Base-by-base conservation (phyloP, 2,329 filamentous ascomycete species). In the Pseudocercospora cruenta region DNA sequence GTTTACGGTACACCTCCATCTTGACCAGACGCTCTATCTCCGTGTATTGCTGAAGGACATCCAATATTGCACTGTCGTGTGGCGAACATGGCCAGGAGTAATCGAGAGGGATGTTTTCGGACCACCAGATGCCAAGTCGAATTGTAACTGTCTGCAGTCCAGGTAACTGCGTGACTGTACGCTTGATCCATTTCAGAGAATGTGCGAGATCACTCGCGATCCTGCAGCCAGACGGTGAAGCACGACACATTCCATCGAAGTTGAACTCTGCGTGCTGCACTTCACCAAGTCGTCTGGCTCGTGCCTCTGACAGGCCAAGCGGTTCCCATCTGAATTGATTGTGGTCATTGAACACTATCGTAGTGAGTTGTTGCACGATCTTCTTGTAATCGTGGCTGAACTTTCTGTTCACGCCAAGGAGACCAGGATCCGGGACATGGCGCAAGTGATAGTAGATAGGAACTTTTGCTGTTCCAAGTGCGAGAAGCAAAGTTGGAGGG, bases 171-270 rank as follows among this genome's bases (percentile, higher is more conserved):
- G 8, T 36, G n/a, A 58, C 10, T 6, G 55, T 39, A 14, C 19
- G 19, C 16, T 58, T 22, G n/a, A 58, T 58, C 55, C 55, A 58
- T n/a, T 2, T 5, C 4, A 36, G 33, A 31, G 31, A 21, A 21
- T 33, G 3, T 24, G 16, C 28, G 31, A 58, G 55, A 26, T 58
- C 55, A n/a, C 21, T 16, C 9, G 12, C 28, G 22, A 58, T 19
- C 33, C 10, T 58, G 55, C 55, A 58, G 22, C 51, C 51, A 55
- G 22, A 9, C 0, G 16, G 22, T 5, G 16, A n/a, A 31, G 26
- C 33, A 14, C 33, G 28, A 19, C 55, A 58, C 55, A 58, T 39
- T n/a, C 55, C 55, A 19, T 58, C 28, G 24, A 58, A 58, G 8
- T 58, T 31, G 31, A 58, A 58, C n/a, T 36, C 33, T 19, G 55